A percentile compares a stretch with the other conserved stretches of the same genome.
Evolutionary conservation across 768 basidiomycete genomes (phyloP).

Genomic region (Dentipellis sp.): DNA sequence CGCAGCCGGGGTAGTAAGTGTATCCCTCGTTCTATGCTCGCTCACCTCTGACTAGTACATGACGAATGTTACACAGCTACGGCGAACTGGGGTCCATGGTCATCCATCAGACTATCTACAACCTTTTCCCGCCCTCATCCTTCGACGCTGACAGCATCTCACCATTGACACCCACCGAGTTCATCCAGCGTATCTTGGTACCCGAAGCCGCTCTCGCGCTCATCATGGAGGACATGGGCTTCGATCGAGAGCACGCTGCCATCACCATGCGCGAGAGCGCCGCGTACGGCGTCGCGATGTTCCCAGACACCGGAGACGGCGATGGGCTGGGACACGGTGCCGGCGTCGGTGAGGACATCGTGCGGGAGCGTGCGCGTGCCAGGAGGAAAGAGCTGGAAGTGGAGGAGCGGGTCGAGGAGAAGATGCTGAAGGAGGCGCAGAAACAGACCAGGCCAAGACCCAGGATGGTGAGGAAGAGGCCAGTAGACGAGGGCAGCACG

Average conservation of each 20-base stretch:
- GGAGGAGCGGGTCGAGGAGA: slow-evolving; percentile 28
- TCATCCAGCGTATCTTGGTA: slow-evolving; percentile 77
- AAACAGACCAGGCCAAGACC: neutral
- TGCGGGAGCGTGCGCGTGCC: slow-evolving; percentile 33
- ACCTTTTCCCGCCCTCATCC: slow-evolving; percentile 58
- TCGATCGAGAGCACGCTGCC: slow-evolving; percentile 40
- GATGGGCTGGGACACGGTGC: slow-evolving; percentile 18
- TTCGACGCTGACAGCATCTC: slow-evolving; percentile 44
- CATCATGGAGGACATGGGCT: slow-evolving; percentile 66
- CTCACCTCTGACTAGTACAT: neutral
- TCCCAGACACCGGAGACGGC: slow-evolving; percentile 50
- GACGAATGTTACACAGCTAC: slow-evolving; percentile 44
- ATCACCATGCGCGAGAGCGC: slow-evolving; percentile 64
- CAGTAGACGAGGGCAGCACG: neutral
- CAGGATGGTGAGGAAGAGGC: neutral
- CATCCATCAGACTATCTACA: slow-evolving; percentile 67
- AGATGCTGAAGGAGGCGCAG: slow-evolving; percentile 15
- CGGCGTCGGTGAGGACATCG: slow-evolving; percentile 33
- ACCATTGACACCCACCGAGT: slow-evolving; percentile 67
- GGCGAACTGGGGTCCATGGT: slow-evolving; percentile 79
- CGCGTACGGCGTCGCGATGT: slow-evolving; percentile 80
- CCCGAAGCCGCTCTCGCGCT: slow-evolving; percentile 79
- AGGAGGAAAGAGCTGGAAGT: slow-evolving; percentile 32
- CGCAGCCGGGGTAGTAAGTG: slow-evolving; percentile 86
- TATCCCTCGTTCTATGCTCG: neutral